Evolutionary conservation across 345 rosid genomes (phyloP).

Genomic region (Hypericum androsaemum): DNA sequence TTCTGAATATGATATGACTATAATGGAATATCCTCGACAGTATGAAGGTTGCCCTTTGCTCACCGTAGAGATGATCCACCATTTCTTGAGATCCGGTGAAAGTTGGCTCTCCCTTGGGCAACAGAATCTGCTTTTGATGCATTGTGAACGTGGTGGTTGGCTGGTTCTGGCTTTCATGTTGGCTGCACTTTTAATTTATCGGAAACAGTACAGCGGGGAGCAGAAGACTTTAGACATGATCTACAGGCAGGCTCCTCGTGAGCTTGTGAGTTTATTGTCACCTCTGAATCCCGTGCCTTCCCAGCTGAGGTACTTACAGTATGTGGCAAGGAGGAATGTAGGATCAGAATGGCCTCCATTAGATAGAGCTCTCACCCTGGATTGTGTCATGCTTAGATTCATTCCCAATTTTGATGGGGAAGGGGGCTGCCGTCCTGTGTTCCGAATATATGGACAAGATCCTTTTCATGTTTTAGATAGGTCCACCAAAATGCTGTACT

Average conservation of each 20-base stretch:
- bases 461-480: slow-evolving; percentile 53
- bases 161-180: slow-evolving; percentile 79
- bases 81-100: slow-evolving; percentile 82
- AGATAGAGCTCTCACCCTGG: slow-evolving; percentile 81
- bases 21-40: slow-evolving; percentile 95
- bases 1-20: slow-evolving; percentile 66
- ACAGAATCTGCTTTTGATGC: slow-evolving; percentile 69
- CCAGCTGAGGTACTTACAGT: slow-evolving; percentile 79
- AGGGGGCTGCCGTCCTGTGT: slow-evolving; percentile 80
- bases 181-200: slow-evolving; percentile 67
- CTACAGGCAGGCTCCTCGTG: slow-evolving; percentile 81
- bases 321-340: slow-evolving; percentile 79
- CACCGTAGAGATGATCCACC: slow-evolving; percentile 78
- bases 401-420: slow-evolving; percentile 62
- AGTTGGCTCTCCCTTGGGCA: slow-evolving; percentile 92
- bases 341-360: slow-evolving; percentile 90
- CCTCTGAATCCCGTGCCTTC: slow-evolving; percentile 84
- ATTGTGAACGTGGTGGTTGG: slow-evolving; percentile 88
- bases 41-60: slow-evolving; percentile 85
- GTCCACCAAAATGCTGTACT: slow-evolving; percentile 46
- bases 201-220: slow-evolving; percentile 81
- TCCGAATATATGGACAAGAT: slow-evolving; percentile 82
- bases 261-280: slow-evolving; percentile 66
- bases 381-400: slow-evolving; percentile 68
- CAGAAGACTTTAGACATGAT: slow-evolving; percentile 86